Percentiles rank a stretch among this genome's conserved stretches.
These are phyloP conservation scores for Sugiyamaella castrensis DNA, from an alignment of 1,139 yeast genomes.

Conservation along the genomic window DNA sequence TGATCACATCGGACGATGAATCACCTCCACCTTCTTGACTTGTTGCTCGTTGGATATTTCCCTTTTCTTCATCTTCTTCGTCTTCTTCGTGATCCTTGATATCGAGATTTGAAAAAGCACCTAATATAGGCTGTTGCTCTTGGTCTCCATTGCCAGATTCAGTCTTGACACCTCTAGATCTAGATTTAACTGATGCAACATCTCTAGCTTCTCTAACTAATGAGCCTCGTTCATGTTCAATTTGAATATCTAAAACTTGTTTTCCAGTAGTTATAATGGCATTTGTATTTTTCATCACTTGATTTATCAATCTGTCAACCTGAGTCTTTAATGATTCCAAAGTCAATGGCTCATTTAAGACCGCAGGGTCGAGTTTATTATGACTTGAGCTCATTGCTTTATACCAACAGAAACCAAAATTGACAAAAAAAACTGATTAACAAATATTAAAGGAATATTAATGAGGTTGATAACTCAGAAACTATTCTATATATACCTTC, in stretches of 20 bases:
- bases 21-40: slow-evolving; percentile 16
- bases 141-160: neutral
- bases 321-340: slow-evolving; percentile 24
- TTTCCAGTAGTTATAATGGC: slow-evolving; percentile 67
- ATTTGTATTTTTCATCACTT: slow-evolving; percentile 33
- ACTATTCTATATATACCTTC: too few relatives aligned
- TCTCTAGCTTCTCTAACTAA: slow-evolving; percentile 7
- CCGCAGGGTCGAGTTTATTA: neutral
- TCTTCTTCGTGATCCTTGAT: slow-evolving; percentile 4
- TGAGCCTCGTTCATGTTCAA: slow-evolving; percentile 42
- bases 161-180: neutral
- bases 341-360: slow-evolving; percentile 10
- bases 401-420: too few relatives aligned
- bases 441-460: too few relatives aligned
- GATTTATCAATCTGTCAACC: slow-evolving; percentile 30
- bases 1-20: slow-evolving; percentile 47
- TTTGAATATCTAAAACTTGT: slow-evolving; percentile 66
- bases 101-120: neutral
- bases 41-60: slow-evolving; percentile 5
- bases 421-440: too few relatives aligned
- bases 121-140: neutral
- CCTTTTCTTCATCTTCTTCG: neutral
- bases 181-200: neutral
- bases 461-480: too few relatives aligned
- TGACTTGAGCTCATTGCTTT: neutral